Evolutionary conservation across 352 stramenopile genomes (phyloP), one percentile per base, ranked within the genome.

Genomic region (Thalassiosira livingstoniorum): DNA sequence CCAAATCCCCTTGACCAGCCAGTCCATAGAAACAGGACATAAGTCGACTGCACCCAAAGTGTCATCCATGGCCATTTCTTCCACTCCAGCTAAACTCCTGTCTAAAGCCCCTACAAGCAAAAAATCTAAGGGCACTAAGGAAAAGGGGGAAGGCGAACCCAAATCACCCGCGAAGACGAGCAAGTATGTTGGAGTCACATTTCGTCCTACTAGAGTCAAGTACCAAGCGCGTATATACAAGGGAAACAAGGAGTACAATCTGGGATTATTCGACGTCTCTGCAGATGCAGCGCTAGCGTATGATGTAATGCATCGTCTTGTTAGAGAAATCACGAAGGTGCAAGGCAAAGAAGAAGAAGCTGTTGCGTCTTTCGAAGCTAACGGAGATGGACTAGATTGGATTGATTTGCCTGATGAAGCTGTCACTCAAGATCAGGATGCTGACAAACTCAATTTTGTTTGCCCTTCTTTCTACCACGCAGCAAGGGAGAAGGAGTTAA

Each of bases 141-240:
- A n/a, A n/a, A n/a, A n/a, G n/a, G n/a, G n/a, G n/a, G n/a, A n/a
- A n/a, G n/a, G n/a, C n/a, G n/a, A n/a, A n/a, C n/a, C 35, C 2
- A 78, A 43, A 32, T 39, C 25, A 25, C 42, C 42, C 21, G 13
- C 34, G 11, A 64, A 63, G 13, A 64, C 61, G 13, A 57, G 13
- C 45, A 80, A 80, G 35, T 80, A 80, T 67, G 42, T 63, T 2
- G 72, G 72, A 0, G 72, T 80, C 10, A 80, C 72, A 34, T 80
- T 80, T 73, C 72, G 61, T 54, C 21, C 61, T 21, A 62, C 51
- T 35, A 32, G 72, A 21, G 51, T 54, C 37, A 80, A 80, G 25
- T 80, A 54, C 32, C 72, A 80, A 45, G 51, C 72, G 4, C 47
- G 72, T 5, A 73, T 80, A 10, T 80, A 80, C 72, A 80, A 80